Conservation (phyloP, 225 moss, liverwort and hornwort species). For the Physcomitrium patens region DNA sequence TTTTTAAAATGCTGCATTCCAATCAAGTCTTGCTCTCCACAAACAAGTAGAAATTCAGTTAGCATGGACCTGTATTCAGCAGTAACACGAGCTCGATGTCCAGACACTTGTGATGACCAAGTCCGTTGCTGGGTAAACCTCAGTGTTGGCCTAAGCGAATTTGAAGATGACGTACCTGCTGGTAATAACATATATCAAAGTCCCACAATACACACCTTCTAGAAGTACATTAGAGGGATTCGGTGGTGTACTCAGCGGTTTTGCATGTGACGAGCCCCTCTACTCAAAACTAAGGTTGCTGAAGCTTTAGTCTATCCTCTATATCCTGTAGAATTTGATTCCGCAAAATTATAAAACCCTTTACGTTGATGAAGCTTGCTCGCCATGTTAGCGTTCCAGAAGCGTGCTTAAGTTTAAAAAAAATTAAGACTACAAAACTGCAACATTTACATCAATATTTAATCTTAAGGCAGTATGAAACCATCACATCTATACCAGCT, state of each 20-base stretch:
- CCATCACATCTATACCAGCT: background rate
- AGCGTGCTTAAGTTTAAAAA: background rate
- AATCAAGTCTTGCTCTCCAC: background rate
- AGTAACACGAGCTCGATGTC: conserved; percentile 36
- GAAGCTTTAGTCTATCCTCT: background rate
- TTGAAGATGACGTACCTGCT: conserved; percentile 34
- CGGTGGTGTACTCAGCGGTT: background rate
- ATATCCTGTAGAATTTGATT: conserved; percentile 9
- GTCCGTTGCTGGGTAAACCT: conserved; percentile 27
- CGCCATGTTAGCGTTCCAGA: background rate
- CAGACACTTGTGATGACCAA: conserved; percentile 38
- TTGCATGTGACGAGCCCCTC: background rate
- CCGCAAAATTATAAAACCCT: conserved; percentile 9
- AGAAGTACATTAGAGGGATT: background rate
- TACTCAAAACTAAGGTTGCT: background rate
- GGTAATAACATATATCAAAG: conserved; percentile 9
- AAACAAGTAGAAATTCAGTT: background rate
- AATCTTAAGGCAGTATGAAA: background rate
- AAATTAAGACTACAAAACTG: background rate
- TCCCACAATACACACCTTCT: background rate
- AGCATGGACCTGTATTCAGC: conserved; percentile 57
- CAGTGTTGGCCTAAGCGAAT: conserved; percentile 32
- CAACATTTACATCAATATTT: background rate
- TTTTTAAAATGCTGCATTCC: too few species aligned
- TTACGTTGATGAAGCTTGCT: background rate